Evolutionary conservation across 352 stramenopile genomes (phyloP).

Genomic region (Globisporangium yorkense): DNA sequence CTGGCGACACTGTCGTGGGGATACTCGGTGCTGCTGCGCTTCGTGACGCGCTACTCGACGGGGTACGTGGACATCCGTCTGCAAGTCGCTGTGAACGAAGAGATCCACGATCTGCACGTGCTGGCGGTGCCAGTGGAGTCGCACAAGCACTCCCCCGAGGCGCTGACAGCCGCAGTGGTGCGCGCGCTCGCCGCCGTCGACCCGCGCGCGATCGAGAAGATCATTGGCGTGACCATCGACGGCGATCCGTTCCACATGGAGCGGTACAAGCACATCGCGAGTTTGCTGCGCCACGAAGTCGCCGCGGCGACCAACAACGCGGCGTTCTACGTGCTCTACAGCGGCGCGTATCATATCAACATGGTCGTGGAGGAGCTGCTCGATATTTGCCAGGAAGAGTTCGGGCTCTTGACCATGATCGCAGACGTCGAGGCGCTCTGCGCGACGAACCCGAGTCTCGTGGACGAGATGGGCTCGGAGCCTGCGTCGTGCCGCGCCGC

Average conservation of each 20-base stretch:
- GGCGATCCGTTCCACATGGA: conserved; percentile 44
- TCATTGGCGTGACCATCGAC: conserved; percentile 41
- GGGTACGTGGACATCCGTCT: conserved; percentile 38
- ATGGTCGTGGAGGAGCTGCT: conserved; percentile 41
- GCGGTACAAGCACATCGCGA: conserved; percentile 23
- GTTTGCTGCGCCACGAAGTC: conserved; percentile 21
- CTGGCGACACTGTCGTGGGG: conserved; percentile 32
- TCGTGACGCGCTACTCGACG: conserved; percentile 25
- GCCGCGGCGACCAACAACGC: conserved; percentile 17
- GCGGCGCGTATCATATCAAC: conserved; percentile 32
- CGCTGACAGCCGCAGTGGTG: conserved; percentile 18
- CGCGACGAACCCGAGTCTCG: conserved; percentile 14
- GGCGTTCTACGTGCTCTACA: conserved; percentile 38
- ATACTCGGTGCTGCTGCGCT: conserved; percentile 35
- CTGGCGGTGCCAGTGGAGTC: conserved; percentile 28
- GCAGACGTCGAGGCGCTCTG: conserved; percentile 31
- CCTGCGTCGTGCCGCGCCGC: conserved; percentile 2
- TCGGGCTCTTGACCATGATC: conserved; percentile 28
- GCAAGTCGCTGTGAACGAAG: conserved; percentile 33
- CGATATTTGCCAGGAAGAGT: conserved; percentile 33
- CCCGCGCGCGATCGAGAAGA: conserved; percentile 27
- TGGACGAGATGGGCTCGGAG: conserved; percentile 17
- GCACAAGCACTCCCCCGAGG: conserved; percentile 25
- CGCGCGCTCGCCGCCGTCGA: conserved; percentile 27
- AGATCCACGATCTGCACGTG: conserved; percentile 43